Percentiles rank a stretch among this genome's conserved stretches.
Conservation (phyloP, 2,329 filamentous ascomycete genomes). For the Pyricularia pennisetigena region DNA sequence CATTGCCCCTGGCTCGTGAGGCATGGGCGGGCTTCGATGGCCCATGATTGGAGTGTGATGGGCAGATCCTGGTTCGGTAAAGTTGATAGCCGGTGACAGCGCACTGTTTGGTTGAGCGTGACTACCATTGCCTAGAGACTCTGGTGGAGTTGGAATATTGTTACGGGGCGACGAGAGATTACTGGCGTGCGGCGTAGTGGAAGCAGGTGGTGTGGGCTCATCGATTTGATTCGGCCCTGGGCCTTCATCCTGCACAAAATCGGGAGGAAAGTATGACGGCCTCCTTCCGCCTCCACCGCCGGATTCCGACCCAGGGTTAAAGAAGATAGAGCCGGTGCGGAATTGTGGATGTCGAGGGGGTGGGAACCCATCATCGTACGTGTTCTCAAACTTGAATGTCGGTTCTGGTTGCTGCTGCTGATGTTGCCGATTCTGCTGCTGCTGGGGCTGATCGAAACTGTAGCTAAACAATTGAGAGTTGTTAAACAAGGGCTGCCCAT, state of each 20-base stretch:
- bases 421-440: slow-evolving; percentile 33
- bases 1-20: background rate
- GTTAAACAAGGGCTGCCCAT: slow-evolving; percentile 22
- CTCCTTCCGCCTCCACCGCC: slow-evolving; percentile 36
- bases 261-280: slow-evolving; percentile 54
- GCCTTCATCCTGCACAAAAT: slow-evolving; percentile 14
- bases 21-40: slow-evolving; percentile 14
- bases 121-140: slow-evolving; percentile 24
- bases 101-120: slow-evolving; percentile 15
- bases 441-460: slow-evolving; percentile 38
- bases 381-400: slow-evolving; percentile 17
- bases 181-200: slow-evolving; percentile 11
- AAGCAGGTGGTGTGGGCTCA: slow-evolving; percentile 23
- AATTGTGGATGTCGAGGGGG: slow-evolving; percentile 33
- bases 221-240: slow-evolving; percentile 14
- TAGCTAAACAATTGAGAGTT: slow-evolving; percentile 47
- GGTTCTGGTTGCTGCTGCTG: slow-evolving; percentile 26
- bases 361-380: slow-evolving; percentile 19
- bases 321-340: slow-evolving; percentile 58
- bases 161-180: slow-evolving; percentile 12
- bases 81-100: slow-evolving; percentile 26
- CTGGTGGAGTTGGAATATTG: slow-evolving; percentile 31
- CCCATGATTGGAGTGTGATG: slow-evolving; percentile 24
- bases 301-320: slow-evolving; percentile 44
- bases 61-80: slow-evolving; percentile 13